Evolutionary conservation across 441 rosid species (phyloP).

Genomic region (Bocquillonia castaneifolia): DNA sequence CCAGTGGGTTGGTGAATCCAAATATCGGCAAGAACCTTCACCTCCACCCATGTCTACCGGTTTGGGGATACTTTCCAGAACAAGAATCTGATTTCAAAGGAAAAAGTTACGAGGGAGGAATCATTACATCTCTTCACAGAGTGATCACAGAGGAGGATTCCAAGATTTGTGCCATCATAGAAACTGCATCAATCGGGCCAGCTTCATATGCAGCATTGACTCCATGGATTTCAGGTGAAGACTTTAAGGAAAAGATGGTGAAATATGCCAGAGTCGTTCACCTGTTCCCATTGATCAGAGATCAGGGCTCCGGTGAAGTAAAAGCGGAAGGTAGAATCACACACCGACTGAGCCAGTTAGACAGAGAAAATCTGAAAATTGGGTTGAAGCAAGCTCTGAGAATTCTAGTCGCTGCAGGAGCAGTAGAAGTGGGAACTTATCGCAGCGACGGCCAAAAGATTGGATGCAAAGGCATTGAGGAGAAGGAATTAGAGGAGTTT

Average conservation of each 20-base stretch:
- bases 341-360: constrained; percentile 24
- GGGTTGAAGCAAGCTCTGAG: constrained; percentile 50
- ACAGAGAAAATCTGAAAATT: constrained; percentile 43
- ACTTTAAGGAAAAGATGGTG: constrained; percentile 50
- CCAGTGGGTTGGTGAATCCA: constrained; percentile 58
- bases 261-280: constrained; percentile 50
- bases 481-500: constrained; percentile 52
- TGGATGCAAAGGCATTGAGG: constrained; percentile 36
- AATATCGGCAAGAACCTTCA: constrained; percentile 64
- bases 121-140: constrained; percentile 57
- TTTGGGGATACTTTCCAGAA: constrained; percentile 80
- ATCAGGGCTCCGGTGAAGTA: constrained; percentile 56
- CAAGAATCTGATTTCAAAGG: constrained; percentile 36
- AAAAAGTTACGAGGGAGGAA: constrained; percentile 57
- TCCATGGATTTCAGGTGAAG: constrained; percentile 69
- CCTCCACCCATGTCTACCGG: constrained; percentile 58
- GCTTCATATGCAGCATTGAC: constrained; percentile 40
- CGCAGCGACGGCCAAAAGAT: constrained; percentile 61
- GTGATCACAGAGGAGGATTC: constrained; percentile 32
- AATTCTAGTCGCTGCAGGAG: constrained; percentile 71
- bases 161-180: constrained; percentile 42
- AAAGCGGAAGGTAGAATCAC: constrained; percentile 36
- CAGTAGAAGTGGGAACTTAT: constrained; percentile 67
- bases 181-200: constrained; percentile 55
- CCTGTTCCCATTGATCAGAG: constrained; percentile 46